Conservation (phyloP, 176 grass and related monocot species). For the Hordeum marinum region DNA sequence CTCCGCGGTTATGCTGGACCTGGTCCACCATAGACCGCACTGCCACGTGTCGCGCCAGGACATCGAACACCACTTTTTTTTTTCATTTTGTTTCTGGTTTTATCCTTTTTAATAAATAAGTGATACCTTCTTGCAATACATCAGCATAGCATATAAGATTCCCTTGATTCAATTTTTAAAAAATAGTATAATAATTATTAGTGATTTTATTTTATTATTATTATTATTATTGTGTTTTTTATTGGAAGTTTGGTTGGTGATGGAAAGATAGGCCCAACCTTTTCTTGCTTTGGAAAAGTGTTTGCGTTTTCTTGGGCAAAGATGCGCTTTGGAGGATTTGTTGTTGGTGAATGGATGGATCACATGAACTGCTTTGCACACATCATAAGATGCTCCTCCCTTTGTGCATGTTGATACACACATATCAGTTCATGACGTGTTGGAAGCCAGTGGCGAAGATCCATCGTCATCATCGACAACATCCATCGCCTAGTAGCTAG, state of each 20-base stretch:
- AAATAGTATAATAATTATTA: too few relatives aligned
- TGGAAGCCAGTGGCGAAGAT: too few relatives aligned
- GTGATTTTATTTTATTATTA: neutral
- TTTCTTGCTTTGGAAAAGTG: neutral
- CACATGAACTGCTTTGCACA: neutral
- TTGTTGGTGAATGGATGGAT: neutral
- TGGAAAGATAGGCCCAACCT: neutral
- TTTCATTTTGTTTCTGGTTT: neutral
- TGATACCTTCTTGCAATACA: neutral
- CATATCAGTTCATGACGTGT: too few relatives aligned
- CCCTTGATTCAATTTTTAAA: too few relatives aligned
- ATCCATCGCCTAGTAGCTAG: neutral
- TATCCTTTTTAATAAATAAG: neutral
- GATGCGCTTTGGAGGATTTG: neutral
- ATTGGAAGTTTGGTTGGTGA: neutral
- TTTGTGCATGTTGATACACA: neutral
- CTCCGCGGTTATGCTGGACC: too few relatives aligned
- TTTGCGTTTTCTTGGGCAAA: neutral
- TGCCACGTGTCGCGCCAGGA: too few relatives aligned
- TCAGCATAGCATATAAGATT: neutral
- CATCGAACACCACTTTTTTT: too few relatives aligned
- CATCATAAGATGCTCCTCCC: neutral
- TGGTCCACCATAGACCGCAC: too few relatives aligned
- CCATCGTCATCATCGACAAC: neutral
- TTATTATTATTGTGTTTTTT: neutral